phyloP scores from a whole-genome alignment of 176 grass and related monocot genomes.

The Dendrocalamus sinicus region DNA sequence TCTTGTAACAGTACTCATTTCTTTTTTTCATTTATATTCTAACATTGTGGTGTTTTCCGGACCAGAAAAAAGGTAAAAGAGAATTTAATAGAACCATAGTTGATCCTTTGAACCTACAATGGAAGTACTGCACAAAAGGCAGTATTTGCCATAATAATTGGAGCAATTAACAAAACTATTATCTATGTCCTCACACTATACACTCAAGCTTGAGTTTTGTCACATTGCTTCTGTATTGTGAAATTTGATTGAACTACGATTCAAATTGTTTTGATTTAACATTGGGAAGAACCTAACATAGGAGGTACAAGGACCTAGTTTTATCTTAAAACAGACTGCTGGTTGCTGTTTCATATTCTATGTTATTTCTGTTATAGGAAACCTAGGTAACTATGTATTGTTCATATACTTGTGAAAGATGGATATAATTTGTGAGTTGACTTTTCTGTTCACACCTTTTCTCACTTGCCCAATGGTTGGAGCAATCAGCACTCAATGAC shows the following conservation, averaged over 20 bases:
- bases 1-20: not conserved
- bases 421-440: not conserved
- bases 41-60: not conserved
- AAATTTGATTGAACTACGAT: not conserved
- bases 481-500: constrained; percentile 81
- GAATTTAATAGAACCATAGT: not conserved
- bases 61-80: not conserved
- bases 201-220: not conserved
- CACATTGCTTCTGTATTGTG: not conserved
- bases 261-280: constrained; percentile 5
- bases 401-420: constrained; percentile 24
- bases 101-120: not conserved
- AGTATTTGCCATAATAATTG: not conserved
- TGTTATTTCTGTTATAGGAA: not conserved
- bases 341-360: not conserved
- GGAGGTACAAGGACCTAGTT: not conserved
- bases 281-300: not conserved
- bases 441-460: constrained; percentile 18
- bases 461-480: constrained; percentile 45
- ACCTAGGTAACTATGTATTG: not conserved
- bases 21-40: not conserved
- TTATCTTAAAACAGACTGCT: not conserved
- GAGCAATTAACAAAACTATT: not conserved
- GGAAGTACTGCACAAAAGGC: not conserved
- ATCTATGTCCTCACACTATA: not conserved